These are phyloP conservation scores for Phytophthora lateralis DNA, from an alignment of 352 stramenopile genomes.

Conservation along the genomic window DNA sequence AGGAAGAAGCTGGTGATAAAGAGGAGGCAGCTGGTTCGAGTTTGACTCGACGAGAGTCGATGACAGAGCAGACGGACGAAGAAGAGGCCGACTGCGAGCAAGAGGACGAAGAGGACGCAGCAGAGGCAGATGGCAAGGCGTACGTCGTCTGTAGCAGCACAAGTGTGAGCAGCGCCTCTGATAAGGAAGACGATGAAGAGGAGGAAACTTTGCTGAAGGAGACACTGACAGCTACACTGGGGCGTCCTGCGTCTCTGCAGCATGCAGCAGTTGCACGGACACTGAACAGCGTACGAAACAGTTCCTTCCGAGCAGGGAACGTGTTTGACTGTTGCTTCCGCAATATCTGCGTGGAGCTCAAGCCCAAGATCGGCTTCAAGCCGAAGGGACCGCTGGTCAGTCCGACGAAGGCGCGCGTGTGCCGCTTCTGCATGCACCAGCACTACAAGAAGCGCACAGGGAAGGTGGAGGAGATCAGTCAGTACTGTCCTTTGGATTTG, in stretches of 20 bases:
- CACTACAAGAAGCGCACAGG: slow-evolving; percentile 77
- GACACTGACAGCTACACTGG: slow-evolving; percentile 11
- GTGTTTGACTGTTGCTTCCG: slow-evolving; percentile 88
- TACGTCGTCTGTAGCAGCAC: slow-evolving; percentile 35
- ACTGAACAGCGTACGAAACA: slow-evolving; percentile 38
- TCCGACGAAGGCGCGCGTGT: slow-evolving; percentile 63
- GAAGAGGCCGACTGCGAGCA: slow-evolving; percentile 25
- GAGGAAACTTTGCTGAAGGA: slow-evolving; percentile 28
- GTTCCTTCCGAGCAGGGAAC: slow-evolving; percentile 50
- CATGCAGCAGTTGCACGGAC: not conserved
- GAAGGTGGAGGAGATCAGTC: slow-evolving; percentile 83
- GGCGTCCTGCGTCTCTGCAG: slow-evolving; percentile 15
- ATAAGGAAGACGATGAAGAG: slow-evolving; percentile 40
- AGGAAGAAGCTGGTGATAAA: slow-evolving; percentile 15
- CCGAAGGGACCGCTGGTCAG: slow-evolving; percentile 60
- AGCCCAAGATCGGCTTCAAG: slow-evolving; percentile 88
- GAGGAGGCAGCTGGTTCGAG: slow-evolving; percentile 20
- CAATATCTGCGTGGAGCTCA: slow-evolving; percentile 89
- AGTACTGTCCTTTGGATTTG: slow-evolving; percentile 84
- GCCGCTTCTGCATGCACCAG: slow-evolving; percentile 91
- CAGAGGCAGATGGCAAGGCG: slow-evolving; percentile 27
- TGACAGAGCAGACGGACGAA: slow-evolving; percentile 46
- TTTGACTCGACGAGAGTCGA: slow-evolving; percentile 26
- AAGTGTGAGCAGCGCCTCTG: slow-evolving; percentile 34
- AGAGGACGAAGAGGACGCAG: slow-evolving; percentile 20